phyloP scores from a whole-genome alignment of 768 basidiomycete species.

The Suillus ampliporus region DNA sequence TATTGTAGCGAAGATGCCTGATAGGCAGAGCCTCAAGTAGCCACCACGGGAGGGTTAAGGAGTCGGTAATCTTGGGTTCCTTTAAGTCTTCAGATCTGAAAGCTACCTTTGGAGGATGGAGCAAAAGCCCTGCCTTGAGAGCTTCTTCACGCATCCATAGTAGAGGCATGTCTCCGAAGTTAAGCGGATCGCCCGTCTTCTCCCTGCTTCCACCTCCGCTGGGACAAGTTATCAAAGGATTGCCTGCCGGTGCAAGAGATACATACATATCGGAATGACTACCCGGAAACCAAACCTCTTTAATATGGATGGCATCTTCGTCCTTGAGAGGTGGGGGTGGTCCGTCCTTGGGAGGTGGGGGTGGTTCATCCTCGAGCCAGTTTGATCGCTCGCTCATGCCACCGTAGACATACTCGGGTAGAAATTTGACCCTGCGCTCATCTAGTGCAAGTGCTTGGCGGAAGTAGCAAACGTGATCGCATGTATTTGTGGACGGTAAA shows the following conservation, averaged over 20 bases:
- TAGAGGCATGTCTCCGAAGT: slow-evolving; percentile 33
- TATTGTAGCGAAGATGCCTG: slow-evolving; percentile 33
- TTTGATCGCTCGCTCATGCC: slow-evolving; percentile 15
- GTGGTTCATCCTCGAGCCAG: neutral
- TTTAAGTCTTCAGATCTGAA: slow-evolving; percentile 37
- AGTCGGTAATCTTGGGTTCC: slow-evolving; percentile 22
- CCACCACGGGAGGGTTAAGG: slow-evolving; percentile 29
- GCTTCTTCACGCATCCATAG: slow-evolving; percentile 41
- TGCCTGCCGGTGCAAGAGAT: neutral
- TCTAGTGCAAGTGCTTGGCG: slow-evolving; percentile 55
- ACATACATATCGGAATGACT: slow-evolving; percentile 46
- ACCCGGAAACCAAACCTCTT: slow-evolving; percentile 52
- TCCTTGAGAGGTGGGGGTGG: slow-evolving; percentile 13
- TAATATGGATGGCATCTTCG: slow-evolving; percentile 26
- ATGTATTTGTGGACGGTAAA: slow-evolving; percentile 39
- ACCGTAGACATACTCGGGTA: slow-evolving; percentile 48
- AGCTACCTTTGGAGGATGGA: slow-evolving; percentile 29
- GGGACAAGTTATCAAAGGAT: slow-evolving; percentile 12
- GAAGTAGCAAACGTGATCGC: slow-evolving; percentile 46
- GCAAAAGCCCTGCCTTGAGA: slow-evolving; percentile 27
- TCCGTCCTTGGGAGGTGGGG: slow-evolving; percentile 15
- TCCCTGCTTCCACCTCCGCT: slow-evolving; percentile 37
- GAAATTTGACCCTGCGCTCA: slow-evolving; percentile 52
- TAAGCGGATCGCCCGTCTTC: slow-evolving; percentile 18
- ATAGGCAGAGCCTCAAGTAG: slow-evolving; percentile 29